phyloP scores from a whole-genome alignment of 1,284 basidiomycete genomes.

The Coniferiporia weirii region DNA sequence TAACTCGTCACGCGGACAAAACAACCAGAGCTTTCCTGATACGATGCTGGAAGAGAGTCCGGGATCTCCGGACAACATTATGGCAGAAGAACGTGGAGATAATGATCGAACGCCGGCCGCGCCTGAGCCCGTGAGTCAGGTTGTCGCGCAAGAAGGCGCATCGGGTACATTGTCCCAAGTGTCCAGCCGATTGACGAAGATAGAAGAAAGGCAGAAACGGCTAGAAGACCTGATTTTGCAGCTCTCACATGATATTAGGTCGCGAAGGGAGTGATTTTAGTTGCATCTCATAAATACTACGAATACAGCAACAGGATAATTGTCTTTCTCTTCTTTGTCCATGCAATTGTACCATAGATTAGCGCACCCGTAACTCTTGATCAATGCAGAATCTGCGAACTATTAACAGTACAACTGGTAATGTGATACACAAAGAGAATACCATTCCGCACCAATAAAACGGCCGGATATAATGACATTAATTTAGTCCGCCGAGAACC shows the following conservation, averaged over 20 bases:
- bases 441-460: not conserved
- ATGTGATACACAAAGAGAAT: not conserved
- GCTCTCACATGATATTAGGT: constrained; percentile 22
- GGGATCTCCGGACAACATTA: constrained; percentile 4
- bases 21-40: constrained; percentile 10
- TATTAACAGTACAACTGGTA: not conserved
- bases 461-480: not conserved
- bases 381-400: not conserved
- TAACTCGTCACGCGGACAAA: constrained; percentile 11
- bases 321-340: not conserved
- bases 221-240: constrained; percentile 56
- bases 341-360: constrained; percentile 1
- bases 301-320: not conserved
- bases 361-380: not conserved
- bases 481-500: not conserved
- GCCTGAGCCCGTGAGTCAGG: not conserved
- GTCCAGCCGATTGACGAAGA: constrained; percentile 44
- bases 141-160: constrained; percentile 10
- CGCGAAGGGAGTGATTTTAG: not conserved
- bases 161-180: constrained; percentile 24
- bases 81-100: not conserved
- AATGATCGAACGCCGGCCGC: not conserved
- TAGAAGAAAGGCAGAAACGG: constrained; percentile 58
- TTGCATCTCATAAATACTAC: not conserved
- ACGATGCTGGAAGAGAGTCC: constrained; percentile 7